Percentiles rank a stretch among this genome's conserved stretches.
Evolutionary conservation across 1,139 yeast genomes (phyloP).

Genomic region (Candida freyschussii): DNA sequence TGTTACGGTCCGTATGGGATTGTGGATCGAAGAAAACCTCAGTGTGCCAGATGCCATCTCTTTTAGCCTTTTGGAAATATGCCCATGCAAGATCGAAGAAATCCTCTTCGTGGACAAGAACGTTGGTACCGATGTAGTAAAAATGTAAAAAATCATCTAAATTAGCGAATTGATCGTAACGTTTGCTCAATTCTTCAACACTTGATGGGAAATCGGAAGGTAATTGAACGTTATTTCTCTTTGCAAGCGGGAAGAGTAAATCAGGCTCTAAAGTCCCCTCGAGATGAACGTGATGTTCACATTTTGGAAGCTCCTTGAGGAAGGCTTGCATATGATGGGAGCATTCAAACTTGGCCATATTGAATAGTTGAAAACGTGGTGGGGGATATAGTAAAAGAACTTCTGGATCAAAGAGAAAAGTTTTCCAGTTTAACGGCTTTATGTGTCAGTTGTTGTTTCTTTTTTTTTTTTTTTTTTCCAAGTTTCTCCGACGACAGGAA

Average conservation of each 20-base stretch:
- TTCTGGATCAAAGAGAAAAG: not conserved
- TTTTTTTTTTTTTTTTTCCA: too few species aligned
- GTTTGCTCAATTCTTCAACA: constrained; percentile 47
- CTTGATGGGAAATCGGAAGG: constrained; percentile 58
- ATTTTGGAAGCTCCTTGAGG: constrained; percentile 65
- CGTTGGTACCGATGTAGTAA: constrained; percentile 76
- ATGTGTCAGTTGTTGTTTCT: too few species aligned
- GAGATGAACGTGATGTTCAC: constrained; percentile 78
- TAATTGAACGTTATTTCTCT: constrained; percentile 48
- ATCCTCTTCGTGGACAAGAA: constrained; percentile 59
- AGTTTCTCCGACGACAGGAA: too few species aligned
- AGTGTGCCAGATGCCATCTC: constrained; percentile 59
- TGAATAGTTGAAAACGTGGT: not conserved
- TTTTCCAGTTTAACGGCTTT: not conserved
- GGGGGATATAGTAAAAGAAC: not conserved
- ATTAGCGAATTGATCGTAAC: constrained; percentile 58
- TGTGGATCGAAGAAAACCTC: constrained; percentile 84
- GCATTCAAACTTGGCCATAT: constrained; percentile 16
- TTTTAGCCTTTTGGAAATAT: constrained; percentile 55
- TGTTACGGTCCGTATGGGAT: constrained; percentile 68
- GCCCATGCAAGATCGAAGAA: constrained; percentile 72
- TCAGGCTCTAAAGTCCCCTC: constrained; percentile 80
- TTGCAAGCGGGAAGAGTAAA: constrained; percentile 61
- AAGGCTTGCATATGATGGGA: constrained; percentile 32
- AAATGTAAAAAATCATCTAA: constrained; percentile 73